Base-by-base conservation (phyloP, 1,139 yeast genomes). In the Yamadazyma dushanensis region DNA sequence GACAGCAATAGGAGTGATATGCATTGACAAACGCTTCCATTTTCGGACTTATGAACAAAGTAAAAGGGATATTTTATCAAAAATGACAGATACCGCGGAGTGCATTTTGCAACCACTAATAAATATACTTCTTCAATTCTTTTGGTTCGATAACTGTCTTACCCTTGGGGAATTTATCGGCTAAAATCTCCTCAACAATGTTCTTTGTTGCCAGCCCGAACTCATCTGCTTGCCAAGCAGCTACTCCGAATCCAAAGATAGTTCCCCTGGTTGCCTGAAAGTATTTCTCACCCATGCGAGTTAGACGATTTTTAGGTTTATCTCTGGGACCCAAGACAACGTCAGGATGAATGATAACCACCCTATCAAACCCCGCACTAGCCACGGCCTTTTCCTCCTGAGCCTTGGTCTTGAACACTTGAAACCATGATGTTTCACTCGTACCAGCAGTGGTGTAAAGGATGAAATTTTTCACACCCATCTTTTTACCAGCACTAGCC, bases 401-500 rank as follows among this genome's bases (percentile, higher is more conserved):
- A 8, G 18, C 90, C 51, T 83, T 83, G 50, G 78, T 67, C 46
- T 66, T 69, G 33, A 75, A 40, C 50, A 85, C 86, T 1, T 77
- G 68, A 31, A 83, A 65, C n/a, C 46, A 49, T 0, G 92, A 82
- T 20, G 51, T 47, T 1, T 73, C 47, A 42, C 61, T 64, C 1
- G 94, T 86, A 5, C 86, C 87, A 0, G 50, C 36, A 2, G 86
- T 62, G 2, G 88, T 78, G 4, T 87, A 72, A 17, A 87, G 56
- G 5, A 86, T 79, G 44, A 74, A 77, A 0, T 86, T 81, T 28
- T 73, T 69, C 44, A 76, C 76, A 0, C 90, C 92, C 2, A 73
- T 71, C 4, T 66, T 76, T 53, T 77, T 81, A 1, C 95, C 95
- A 6, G 80, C 81, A 49, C 76, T 71, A 5, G 94, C 92, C 15